A percentile compares a stretch with the other conserved stretches of the same genome.
These are phyloP conservation scores for Diutina ranongensis DNA, from an alignment of 1,139 yeast species.

Conservation along the genomic window DNA sequence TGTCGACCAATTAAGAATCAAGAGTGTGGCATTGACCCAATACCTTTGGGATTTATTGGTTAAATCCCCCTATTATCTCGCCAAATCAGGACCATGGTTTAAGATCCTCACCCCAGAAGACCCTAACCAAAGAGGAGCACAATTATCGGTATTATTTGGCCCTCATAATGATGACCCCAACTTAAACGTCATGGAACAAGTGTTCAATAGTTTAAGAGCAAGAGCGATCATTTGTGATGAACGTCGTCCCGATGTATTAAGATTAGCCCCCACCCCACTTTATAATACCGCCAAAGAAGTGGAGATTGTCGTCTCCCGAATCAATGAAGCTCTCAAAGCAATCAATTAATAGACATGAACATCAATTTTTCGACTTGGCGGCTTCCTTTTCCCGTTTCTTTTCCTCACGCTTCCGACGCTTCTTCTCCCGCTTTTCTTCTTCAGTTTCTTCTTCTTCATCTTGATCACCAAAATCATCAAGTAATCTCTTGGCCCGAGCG, in stretches of 20 bases:
- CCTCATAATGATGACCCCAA: conserved; percentile 30
- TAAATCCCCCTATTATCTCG: conserved; percentile 30
- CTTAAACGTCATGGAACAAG: conserved; percentile 50
- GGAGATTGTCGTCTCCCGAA: conserved; percentile 27
- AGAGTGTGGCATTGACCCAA: conserved; percentile 48
- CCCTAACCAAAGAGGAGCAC: conserved; percentile 60
- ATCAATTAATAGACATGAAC: not conserved
- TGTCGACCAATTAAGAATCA: conserved; percentile 39
- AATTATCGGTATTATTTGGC: conserved; percentile 59
- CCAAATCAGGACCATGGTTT: conserved; percentile 31
- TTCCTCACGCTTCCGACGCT: conserved; percentile 3
- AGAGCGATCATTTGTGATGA: conserved; percentile 76
- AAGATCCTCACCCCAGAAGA: conserved; percentile 62
- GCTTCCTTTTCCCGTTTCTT: conserved; percentile 5
- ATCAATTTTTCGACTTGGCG: not conserved
- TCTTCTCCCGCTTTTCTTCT: conserved; percentile 2
- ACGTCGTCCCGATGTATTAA: conserved; percentile 76
- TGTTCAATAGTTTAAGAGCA: conserved; percentile 37
- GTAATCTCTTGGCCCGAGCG: conserved; percentile 65
- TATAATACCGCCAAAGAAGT: conserved; percentile 72
- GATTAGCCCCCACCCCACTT: conserved; percentile 76
- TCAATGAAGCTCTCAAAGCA: conserved; percentile 29
- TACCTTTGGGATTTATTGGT: conserved; percentile 40
- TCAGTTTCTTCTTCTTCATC: conserved; percentile 11
- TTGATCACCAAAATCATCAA: conserved; percentile 39